These are phyloP conservation scores for Penicillium griseofulvum DNA, from an alignment of 2,329 filamentous ascomycete species.

Conservation along the genomic window DNA sequence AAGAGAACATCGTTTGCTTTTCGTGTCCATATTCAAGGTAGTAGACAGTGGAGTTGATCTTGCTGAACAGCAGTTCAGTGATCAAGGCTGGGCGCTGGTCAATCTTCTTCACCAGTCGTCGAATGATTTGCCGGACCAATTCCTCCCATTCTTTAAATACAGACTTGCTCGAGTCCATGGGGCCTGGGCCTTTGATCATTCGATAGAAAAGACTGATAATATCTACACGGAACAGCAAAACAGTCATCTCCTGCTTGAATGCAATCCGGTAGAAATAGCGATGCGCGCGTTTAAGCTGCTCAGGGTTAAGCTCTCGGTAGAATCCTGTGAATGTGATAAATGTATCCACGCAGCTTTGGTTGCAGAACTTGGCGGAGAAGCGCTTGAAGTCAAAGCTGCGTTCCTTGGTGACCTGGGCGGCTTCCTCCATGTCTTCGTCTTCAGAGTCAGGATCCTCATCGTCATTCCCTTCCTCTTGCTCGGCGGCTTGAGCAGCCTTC, in stretches of 20 bases:
- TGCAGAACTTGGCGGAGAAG: slow-evolving; percentile 76
- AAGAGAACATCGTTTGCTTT: slow-evolving; percentile 66
- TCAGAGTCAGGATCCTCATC: slow-evolving; percentile 60
- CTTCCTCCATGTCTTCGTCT: slow-evolving; percentile 70
- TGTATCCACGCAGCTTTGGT: slow-evolving; percentile 82
- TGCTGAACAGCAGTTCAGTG: slow-evolving; percentile 92
- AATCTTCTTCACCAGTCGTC: slow-evolving; percentile 78
- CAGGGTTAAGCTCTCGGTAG: slow-evolving; percentile 73
- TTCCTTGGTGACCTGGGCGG: slow-evolving; percentile 70
- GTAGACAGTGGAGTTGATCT: slow-evolving; percentile 76
- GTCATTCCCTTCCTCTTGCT: slow-evolving; percentile 55
- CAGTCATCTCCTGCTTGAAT: slow-evolving; percentile 89
- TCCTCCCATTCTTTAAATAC: slow-evolving; percentile 89
- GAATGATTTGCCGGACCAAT: slow-evolving; percentile 77
- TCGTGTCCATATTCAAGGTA: slow-evolving; percentile 91
- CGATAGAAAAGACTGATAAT: slow-evolving; percentile 84
- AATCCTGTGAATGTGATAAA: slow-evolving; percentile 77
- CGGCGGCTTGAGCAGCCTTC: slow-evolving; percentile 37
- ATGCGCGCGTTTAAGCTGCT: slow-evolving; percentile 86
- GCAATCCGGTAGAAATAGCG: slow-evolving; percentile 91
- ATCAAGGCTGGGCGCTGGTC: slow-evolving; percentile 80
- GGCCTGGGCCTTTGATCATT: slow-evolving; percentile 85
- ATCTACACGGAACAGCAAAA: slow-evolving; percentile 86
- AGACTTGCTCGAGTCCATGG: slow-evolving; percentile 64
- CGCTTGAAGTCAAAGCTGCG: slow-evolving; percentile 90